Evolutionary conservation across 2,329 filamentous ascomycete genomes (phyloP).

Genomic region (Alternaria viburni): DNA sequence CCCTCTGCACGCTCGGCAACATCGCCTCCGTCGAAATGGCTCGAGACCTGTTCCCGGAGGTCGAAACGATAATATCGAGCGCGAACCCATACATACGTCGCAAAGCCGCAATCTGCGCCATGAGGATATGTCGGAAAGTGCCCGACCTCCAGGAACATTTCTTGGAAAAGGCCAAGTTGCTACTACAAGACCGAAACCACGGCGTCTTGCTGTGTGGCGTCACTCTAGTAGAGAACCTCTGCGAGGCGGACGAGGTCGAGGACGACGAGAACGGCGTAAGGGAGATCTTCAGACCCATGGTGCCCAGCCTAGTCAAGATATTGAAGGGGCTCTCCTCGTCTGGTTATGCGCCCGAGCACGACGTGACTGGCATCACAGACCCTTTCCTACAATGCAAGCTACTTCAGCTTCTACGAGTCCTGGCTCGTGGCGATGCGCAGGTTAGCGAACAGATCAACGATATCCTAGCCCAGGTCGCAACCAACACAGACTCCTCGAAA

Average conservation of each 20-base stretch:
- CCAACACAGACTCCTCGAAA: conserved; percentile 97
- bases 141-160: conserved; percentile 98
- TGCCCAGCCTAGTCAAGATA: conserved; percentile 85
- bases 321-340: conserved; percentile 92
- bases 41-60: conserved; percentile 92
- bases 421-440: conserved; percentile 83
- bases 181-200: conserved; percentile 92
- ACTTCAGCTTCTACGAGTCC: conserved; percentile 79
- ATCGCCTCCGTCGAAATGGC: conserved; percentile 99
- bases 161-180: conserved; percentile 85
- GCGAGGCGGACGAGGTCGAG: conserved; percentile 92
- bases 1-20: conserved; percentile 94
- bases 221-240: conserved; percentile 88
- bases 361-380: conserved; percentile 97
- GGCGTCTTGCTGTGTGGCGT: conserved; percentile 92
- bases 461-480: conserved; percentile 94
- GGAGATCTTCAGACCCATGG: conserved; percentile 86
- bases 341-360: conserved; percentile 95
- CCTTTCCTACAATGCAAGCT: conserved; percentile 98
- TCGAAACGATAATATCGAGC: conserved; percentile 88
- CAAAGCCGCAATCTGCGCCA: conserved; percentile 97
- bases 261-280: conserved; percentile 88
- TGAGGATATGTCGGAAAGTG: conserved; percentile 98
- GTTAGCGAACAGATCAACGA: conserved; percentile 98
- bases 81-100: conserved; percentile 98